Evolutionary conservation across 139 green algal genomes (phyloP), one percentile per base, ranked within the genome.

Genomic region (Chlorella sp.): DNA sequence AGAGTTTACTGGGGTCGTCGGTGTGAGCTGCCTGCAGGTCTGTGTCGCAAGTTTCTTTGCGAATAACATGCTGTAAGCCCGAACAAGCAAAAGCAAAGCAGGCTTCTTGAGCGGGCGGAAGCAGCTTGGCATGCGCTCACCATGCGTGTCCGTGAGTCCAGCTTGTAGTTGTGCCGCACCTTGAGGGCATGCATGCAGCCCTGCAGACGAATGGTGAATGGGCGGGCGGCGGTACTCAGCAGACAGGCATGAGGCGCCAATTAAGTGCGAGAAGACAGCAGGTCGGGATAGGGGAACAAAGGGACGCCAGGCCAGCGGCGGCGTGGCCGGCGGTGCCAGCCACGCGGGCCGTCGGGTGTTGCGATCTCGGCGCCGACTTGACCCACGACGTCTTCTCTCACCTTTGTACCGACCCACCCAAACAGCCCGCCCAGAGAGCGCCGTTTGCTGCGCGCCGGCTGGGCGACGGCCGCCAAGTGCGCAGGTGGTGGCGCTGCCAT

Each of bases 81-180:
- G n/a, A n/a, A n/a, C n/a, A n/a, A n/a, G n/a, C n/a, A n/a, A n/a
- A n/a, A n/a, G n/a, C n/a, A n/a, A n/a, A n/a, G n/a, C n/a, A n/a
- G n/a, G n/a, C n/a, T n/a, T n/a, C n/a, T n/a, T n/a, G n/a, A n/a
- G n/a, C n/a, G n/a, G n/a, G n/a, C 48, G 26, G 18, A 26, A 32
- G 64, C 64, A 71, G 22, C 19, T 71, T 71, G 64, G 64, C 68
- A 2, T 36, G 22, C 26, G 68, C 75, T 37, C n/a, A 81, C 75
- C 84, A 88, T 64, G 15, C 84, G 84, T 30, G 71, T 88, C 11
- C 42, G 71, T 3, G 84, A 16, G 30, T 80, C 64, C 30, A 88
- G 24, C 68, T 88, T 88, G 66, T 66, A 76, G 19, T 68, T 81
- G 68, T 88, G 84, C 39, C 84, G 66, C 84, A 88, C 39, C 84